phyloP scores from a whole-genome alignment of 805 yeast genomes.

The Dipodascopsis uninucleata region DNA sequence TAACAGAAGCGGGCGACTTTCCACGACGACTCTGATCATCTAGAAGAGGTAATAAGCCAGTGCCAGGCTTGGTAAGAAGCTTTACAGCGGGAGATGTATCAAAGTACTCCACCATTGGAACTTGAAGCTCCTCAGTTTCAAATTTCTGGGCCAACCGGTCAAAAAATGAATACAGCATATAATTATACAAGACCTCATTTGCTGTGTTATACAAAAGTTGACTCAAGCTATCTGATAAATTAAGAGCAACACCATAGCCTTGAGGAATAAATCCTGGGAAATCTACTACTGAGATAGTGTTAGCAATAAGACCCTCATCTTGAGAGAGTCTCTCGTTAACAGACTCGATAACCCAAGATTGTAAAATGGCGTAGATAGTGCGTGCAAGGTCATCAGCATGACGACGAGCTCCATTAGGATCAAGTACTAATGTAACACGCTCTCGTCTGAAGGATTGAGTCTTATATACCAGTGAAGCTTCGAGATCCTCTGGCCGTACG shows the following conservation, averaged over 20 bases:
- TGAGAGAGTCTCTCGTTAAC: slow-evolving; percentile 38
- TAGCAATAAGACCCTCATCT: slow-evolving; percentile 32
- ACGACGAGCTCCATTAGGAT: slow-evolving; percentile 41
- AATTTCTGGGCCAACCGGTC: slow-evolving; percentile 40
- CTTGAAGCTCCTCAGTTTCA: slow-evolving; percentile 42
- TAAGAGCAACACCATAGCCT: slow-evolving; percentile 32
- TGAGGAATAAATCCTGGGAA: slow-evolving; percentile 42
- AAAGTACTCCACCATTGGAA: slow-evolving; percentile 54
- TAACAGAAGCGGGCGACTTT: slow-evolving; percentile 34
- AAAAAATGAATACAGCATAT: slow-evolving; percentile 38
- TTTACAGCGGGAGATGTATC: slow-evolving; percentile 56
- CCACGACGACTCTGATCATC: slow-evolving; percentile 40
- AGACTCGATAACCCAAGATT: slow-evolving; percentile 40
- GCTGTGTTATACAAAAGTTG: slow-evolving; percentile 42
- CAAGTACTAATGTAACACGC: slow-evolving; percentile 42
- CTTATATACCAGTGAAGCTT: slow-evolving; percentile 39
- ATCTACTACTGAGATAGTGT: slow-evolving; percentile 39
- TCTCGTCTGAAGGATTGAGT: slow-evolving; percentile 39
- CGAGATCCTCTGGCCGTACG: slow-evolving; percentile 39
- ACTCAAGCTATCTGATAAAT: too few species aligned
- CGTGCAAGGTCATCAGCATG: slow-evolving; percentile 44
- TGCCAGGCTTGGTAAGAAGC: slow-evolving; percentile 45
- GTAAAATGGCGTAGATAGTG: slow-evolving; percentile 40
- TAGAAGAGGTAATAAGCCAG: slow-evolving; percentile 39
- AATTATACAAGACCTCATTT: slow-evolving; percentile 41